phyloP scores from a whole-genome alignment of 2,329 filamentous ascomycete genomes.

The Fonsecaea erecta region DNA sequence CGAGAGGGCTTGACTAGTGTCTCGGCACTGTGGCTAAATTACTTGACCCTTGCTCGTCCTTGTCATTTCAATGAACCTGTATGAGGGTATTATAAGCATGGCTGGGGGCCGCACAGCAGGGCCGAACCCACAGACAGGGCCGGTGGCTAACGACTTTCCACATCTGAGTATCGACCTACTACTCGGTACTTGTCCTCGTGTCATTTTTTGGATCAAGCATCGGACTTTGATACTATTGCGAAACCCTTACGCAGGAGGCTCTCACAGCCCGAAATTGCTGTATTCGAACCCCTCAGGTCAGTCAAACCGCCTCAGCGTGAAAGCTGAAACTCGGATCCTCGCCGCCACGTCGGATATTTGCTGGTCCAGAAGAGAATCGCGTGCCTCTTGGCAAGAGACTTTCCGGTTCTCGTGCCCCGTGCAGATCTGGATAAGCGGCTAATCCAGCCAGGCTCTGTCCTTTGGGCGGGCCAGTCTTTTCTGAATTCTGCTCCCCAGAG shows the following conservation, averaged over 20 bases:
- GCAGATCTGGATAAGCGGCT: not conserved
- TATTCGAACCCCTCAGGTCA: not conserved
- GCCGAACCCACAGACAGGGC: conserved; percentile 4
- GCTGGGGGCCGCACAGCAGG: not conserved
- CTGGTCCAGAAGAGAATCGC: conserved; percentile 11
- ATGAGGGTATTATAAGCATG: not conserved
- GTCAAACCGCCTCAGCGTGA: not conserved
- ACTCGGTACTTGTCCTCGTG: not conserved
- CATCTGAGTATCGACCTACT: not conserved
- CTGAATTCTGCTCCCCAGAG: not conserved
- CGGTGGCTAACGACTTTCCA: not conserved
- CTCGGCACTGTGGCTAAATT: not conserved
- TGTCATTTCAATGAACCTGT: conserved; percentile 9
- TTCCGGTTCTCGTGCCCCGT: not conserved
- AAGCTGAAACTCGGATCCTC: conserved; percentile 2
- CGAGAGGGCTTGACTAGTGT: not conserved
- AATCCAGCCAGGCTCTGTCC: not conserved
- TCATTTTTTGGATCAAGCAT: conserved; percentile 13
- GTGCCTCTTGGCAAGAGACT: conserved; percentile 17
- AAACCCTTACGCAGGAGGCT: not conserved
- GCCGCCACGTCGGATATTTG: conserved; percentile 1
- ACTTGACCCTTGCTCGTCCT: not conserved
- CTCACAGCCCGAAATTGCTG: not conserved
- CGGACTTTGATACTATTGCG: not conserved
- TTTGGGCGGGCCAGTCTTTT: not conserved